phyloP scores from a whole-genome alignment of 371 early-diverging fungal genomes.

The Mortierella sp. region DNA sequence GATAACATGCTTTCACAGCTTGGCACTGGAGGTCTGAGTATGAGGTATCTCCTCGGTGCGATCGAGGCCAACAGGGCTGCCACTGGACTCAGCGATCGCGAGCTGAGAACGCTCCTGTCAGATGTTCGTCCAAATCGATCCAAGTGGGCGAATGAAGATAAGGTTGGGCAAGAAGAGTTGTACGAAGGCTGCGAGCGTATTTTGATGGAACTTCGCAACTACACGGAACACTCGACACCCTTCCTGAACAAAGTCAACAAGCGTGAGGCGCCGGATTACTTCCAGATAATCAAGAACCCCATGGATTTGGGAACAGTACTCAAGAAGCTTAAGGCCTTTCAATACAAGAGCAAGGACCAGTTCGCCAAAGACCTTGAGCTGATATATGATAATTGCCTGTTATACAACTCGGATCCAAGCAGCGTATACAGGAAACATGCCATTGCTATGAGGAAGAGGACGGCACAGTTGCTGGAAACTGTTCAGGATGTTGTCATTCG shows the following conservation, averaged over 20 bases:
- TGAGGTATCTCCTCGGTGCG: constrained; percentile 84
- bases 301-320: constrained; percentile 94
- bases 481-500: constrained; percentile 86
- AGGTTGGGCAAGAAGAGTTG: constrained; percentile 91
- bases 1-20: constrained; percentile 62
- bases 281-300: constrained; percentile 91
- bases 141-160: constrained; percentile 92
- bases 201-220: constrained; percentile 82
- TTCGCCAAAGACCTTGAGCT: constrained; percentile 84
- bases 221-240: constrained; percentile 84
- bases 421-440: constrained; percentile 87
- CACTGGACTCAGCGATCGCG: constrained; percentile 74
- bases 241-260: constrained; percentile 93
- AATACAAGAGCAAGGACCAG: constrained; percentile 81
- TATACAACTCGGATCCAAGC: constrained; percentile 81
- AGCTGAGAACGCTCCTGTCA: constrained; percentile 79
- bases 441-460: constrained; percentile 81
- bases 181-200: constrained; percentile 91
- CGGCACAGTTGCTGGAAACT: constrained; percentile 75
- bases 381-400: constrained; percentile 87
- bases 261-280: constrained; percentile 96
- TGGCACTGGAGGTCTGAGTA: constrained; percentile 64
- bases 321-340: constrained; percentile 77
- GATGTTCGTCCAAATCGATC: constrained; percentile 89
- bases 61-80: constrained; percentile 77